Base-by-base conservation (phyloP, 73 alveolate species). In the Diophrys sp. region DNA sequence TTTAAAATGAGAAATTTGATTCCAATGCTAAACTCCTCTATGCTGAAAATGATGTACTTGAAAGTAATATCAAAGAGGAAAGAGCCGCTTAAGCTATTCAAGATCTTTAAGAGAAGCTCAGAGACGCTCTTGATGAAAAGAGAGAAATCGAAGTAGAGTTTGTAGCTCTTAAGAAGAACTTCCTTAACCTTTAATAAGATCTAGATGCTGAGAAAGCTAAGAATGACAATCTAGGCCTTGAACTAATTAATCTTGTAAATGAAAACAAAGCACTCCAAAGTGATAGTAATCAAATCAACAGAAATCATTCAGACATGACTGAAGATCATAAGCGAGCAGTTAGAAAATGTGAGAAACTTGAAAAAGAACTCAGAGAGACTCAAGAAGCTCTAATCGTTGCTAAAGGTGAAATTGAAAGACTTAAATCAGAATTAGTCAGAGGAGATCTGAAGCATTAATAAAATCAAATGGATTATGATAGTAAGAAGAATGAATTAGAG, bases 91-190 rank as follows among this genome's bases (percentile, higher is more conserved):
- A n/a, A n/a, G n/a, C n/a, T n/a, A n/a, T n/a, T n/a, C n/a, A n/a
- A n/a, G n/a, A n/a, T n/a, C n/a, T n/a, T n/a, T n/a, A 94, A 67
- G 98, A 94, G 30, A 80, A 77, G 71, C 86, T 94, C 24, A 77
- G 87, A 70, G 95, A 89, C 67, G 91, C 92, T 18, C 68, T 71
- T 2, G 79, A 71, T n/a, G 79, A 71, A n/a, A 71, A 71, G 67
- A 71, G 33, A 32, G 79, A 93, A 11, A 68, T 91, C 27, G 98
- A 94, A 69, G 89, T 94, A 31, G 98, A 94, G 72, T 94, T 91
- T 67, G 95, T 94, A 5, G 96, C 98, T 25, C 88, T 97, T 30
- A 97, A 97, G 74, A 96, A 94, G 83, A 97, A 97, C 87, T 94
- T 91, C 78, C 78, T 92, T 33, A 91, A 84, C 77, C 87, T 97